Evolutionary conservation across 495 filamentous ascomycete species (phyloP).

Genomic region (Talaromyces adpressus): DNA sequence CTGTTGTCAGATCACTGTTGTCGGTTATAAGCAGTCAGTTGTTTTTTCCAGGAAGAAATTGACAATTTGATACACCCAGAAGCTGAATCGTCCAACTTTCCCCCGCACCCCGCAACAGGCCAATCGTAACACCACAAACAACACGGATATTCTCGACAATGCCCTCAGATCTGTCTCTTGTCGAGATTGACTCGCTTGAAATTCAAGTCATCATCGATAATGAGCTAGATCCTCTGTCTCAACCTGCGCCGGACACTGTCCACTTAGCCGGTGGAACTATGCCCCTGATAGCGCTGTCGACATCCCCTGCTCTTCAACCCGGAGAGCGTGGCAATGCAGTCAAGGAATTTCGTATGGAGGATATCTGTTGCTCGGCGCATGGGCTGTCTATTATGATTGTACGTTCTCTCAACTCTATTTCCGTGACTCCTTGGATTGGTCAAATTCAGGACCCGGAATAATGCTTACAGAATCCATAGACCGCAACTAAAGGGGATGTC

Average conservation of each 20-base stretch:
- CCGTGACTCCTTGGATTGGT: not conserved
- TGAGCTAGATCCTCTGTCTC: conserved; percentile 52
- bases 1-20: not conserved
- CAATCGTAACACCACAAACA: not conserved
- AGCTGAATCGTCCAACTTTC: not conserved
- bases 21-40: no score
- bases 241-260: conserved; percentile 40
- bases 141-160: not conserved
- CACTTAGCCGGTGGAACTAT: conserved; percentile 33
- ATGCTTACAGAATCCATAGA: conserved; percentile 23
- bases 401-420: conserved; percentile 9
- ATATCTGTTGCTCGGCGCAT: conserved; percentile 55
- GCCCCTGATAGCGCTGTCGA: conserved; percentile 25
- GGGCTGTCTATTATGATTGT: conserved; percentile 52
- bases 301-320: conserved; percentile 17
- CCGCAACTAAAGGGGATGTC: conserved; percentile 42
- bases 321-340: conserved; percentile 32
- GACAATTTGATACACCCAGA: not conserved
- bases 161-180: conserved; percentile 12
- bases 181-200: conserved; percentile 42
- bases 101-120: not conserved
- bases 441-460: not conserved
- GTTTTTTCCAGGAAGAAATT: no score
- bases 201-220: conserved; percentile 48
- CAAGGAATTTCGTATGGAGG: conserved; percentile 45